phyloP scores from a whole-genome alignment of 1,284 basidiomycete genomes.

The Cutaneotrichosporon cutaneum region DNA sequence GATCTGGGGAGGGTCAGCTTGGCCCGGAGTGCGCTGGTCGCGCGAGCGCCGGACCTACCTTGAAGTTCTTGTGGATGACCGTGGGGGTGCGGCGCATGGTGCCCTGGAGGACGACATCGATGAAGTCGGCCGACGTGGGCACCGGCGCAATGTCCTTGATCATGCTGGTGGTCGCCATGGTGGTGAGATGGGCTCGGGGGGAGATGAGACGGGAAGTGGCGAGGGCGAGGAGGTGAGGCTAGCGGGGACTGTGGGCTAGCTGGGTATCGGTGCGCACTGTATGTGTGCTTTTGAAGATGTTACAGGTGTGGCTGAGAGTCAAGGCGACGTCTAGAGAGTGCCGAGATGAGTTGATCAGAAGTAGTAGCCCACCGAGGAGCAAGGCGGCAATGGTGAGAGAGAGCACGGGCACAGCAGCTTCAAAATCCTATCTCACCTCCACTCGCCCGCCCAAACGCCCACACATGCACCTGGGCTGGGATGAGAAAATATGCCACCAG shows the following conservation, averaged over 20 bases:
- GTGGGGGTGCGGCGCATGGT: conserved; percentile 86
- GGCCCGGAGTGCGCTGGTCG: background rate
- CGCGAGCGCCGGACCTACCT: background rate
- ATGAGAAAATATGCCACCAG: background rate
- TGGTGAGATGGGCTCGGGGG: background rate
- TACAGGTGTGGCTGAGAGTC: background rate
- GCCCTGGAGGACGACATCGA: conserved; percentile 95
- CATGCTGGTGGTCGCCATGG: conserved; percentile 12
- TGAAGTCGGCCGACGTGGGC: conserved; percentile 88
- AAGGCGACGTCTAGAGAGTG: background rate
- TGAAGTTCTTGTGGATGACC: conserved; percentile 87
- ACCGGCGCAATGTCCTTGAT: conserved; percentile 96
- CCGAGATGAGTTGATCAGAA: background rate
- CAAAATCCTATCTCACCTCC: background rate
- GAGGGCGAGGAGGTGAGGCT: background rate
- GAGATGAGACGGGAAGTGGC: background rate
- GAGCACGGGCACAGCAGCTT: background rate
- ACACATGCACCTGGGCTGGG: background rate
- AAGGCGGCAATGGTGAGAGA: background rate
- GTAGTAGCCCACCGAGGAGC: background rate
- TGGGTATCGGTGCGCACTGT: background rate
- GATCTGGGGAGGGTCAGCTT: conserved; percentile 92
- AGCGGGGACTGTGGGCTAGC: background rate
- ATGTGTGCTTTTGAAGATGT: background rate
- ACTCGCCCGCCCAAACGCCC: background rate